Percentiles rank a stretch among this genome's conserved stretches.
These are phyloP conservation scores for Rhodofomes roseus DNA, from an alignment of 1,284 basidiomycete genomes.

Conservation along the genomic window DNA sequence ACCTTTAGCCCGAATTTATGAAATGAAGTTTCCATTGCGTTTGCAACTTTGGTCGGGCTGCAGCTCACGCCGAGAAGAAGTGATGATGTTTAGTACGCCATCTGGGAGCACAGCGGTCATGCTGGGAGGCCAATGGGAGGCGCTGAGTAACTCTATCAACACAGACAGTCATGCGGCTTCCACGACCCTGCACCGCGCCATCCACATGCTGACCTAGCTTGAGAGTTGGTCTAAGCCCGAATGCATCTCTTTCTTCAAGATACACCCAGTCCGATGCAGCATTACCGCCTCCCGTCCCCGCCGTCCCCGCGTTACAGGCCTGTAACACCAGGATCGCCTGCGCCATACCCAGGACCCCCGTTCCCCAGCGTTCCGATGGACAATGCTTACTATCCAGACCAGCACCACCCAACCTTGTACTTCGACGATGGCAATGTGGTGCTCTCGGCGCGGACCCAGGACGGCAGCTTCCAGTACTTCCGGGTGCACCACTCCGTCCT, in stretches of 20 bases:
- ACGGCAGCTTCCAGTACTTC: conserved; percentile 21
- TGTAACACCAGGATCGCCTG: not conserved
- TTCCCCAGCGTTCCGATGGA: not conserved
- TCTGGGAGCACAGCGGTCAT: too few species aligned
- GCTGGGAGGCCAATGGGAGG: not conserved
- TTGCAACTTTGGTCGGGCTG: too few species aligned
- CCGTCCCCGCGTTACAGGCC: not conserved
- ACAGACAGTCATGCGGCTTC: not conserved
- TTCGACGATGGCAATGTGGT: conserved; percentile 31
- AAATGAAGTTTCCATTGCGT: too few species aligned
- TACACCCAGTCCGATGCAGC: not conserved
- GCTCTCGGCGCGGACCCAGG: conserved; percentile 20
- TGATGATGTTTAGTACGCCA: too few species aligned
- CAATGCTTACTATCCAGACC: not conserved
- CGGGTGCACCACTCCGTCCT: conserved; percentile 28
- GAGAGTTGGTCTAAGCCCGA: not conserved
- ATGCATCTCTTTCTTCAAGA: not conserved
- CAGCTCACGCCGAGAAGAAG: too few species aligned
- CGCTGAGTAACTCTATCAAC: not conserved
- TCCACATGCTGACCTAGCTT: not conserved
- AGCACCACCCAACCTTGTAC: conserved; percentile 27
- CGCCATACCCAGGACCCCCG: not conserved
- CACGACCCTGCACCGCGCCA: not conserved
- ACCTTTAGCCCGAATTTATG: too few species aligned
- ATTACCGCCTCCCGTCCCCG: not conserved